These are phyloP conservation scores for Teratosphaeria epicoccoides DNA, from an alignment of 2,329 filamentous ascomycete genomes.

Conservation along the genomic window DNA sequence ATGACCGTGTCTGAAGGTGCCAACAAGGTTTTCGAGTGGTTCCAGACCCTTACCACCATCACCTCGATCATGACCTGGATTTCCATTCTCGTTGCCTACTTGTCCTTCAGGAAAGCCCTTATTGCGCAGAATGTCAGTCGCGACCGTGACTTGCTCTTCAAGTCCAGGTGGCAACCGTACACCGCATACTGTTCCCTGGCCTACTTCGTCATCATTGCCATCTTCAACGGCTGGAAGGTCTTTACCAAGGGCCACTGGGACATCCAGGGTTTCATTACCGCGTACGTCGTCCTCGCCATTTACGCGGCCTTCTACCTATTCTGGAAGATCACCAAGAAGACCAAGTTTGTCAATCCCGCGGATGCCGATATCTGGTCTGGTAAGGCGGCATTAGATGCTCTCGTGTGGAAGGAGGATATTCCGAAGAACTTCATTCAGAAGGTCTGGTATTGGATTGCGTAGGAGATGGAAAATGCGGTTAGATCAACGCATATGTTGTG, in stretches of 20 bases:
- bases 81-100: constrained; percentile 19
- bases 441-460: constrained; percentile 37
- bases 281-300: constrained; percentile 10
- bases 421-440: constrained; percentile 37
- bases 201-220: constrained; percentile 51
- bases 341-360: constrained; percentile 35
- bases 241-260: constrained; percentile 36
- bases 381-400: constrained; percentile 37
- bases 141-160: constrained; percentile 38
- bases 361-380: constrained; percentile 38
- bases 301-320: constrained; percentile 42
- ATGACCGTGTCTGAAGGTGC: constrained; percentile 32
- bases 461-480: no score
- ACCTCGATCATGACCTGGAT: constrained; percentile 25
- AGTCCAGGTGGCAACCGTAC: constrained; percentile 37
- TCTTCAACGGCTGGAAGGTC: constrained; percentile 54
- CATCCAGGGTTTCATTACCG: neutral
- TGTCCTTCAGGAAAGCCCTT: constrained; percentile 16
- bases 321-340: constrained; percentile 58
- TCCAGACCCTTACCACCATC: constrained; percentile 27
- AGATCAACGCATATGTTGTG: no score
- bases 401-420: constrained; percentile 33
- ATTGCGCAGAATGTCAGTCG: constrained; percentile 16
- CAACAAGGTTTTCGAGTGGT: constrained; percentile 25
- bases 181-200: constrained; percentile 50